These are phyloP conservation scores for Paralagenidium karlingii DNA, from an alignment of 352 stramenopile genomes.

Conservation along the genomic window DNA sequence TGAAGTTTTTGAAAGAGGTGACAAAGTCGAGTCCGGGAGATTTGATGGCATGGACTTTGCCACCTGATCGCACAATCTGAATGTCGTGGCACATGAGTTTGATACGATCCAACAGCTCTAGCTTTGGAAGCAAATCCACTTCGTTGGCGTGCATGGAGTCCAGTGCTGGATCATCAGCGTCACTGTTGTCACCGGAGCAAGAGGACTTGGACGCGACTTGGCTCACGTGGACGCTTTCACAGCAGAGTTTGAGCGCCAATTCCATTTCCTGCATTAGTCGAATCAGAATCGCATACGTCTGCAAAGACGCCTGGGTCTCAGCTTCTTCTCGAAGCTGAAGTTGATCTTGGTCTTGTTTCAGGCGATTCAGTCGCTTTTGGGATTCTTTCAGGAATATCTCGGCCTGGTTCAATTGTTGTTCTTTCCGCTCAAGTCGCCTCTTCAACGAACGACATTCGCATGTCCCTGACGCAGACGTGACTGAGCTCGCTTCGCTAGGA, in stretches of 20 bases:
- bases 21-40: no score
- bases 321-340: slow-evolving; percentile 36
- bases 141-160: slow-evolving; percentile 15
- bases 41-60: neutral
- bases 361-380: slow-evolving; percentile 58
- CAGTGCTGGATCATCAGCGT: no score
- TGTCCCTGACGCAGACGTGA: no score
- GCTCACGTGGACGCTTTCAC: no score
- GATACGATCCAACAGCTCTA: neutral
- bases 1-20: neutral
- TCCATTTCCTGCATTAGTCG: slow-evolving; percentile 62
- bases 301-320: slow-evolving; percentile 39
- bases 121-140: neutral
- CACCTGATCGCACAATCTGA: neutral
- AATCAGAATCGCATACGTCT: slow-evolving; percentile 39
- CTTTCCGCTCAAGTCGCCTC: slow-evolving; percentile 48
- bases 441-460: slow-evolving; percentile 38
- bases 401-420: slow-evolving; percentile 57
- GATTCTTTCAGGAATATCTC: slow-evolving; percentile 69
- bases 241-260: slow-evolving; percentile 53
- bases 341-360: slow-evolving; percentile 50
- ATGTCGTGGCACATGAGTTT: neutral
- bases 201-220: no score
- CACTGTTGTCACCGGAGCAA: no score
- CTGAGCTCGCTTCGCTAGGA: no score